phyloP scores from a whole-genome alignment of 2,329 filamentous ascomycete species.

The Knufia fluminis region DNA sequence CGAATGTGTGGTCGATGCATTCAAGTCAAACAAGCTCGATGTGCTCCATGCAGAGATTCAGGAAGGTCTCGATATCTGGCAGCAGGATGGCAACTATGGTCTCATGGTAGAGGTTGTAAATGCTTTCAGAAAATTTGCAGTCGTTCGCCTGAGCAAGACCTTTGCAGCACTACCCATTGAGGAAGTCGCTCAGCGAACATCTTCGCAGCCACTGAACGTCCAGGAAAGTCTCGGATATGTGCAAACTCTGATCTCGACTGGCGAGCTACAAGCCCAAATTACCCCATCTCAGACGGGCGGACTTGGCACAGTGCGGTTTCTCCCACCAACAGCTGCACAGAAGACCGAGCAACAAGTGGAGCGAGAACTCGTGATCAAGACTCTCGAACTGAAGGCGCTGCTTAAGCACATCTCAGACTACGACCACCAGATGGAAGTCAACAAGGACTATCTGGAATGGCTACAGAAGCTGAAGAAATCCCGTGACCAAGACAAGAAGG shows the following conservation, averaged over 20 bases:
- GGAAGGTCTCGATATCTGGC: slow-evolving; percentile 51
- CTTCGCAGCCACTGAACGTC: slow-evolving; percentile 22
- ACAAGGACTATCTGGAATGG: slow-evolving; percentile 50
- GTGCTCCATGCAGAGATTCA: slow-evolving; percentile 58
- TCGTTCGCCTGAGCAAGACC: slow-evolving; percentile 62
- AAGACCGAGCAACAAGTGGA: slow-evolving; percentile 30
- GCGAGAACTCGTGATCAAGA: slow-evolving; percentile 41
- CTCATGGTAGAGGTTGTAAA: slow-evolving; percentile 61
- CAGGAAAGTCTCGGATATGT: slow-evolving; percentile 29
- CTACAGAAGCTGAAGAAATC: slow-evolving; percentile 40
- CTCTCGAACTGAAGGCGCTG: slow-evolving; percentile 41
- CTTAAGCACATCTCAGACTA: slow-evolving; percentile 44
- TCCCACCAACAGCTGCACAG: slow-evolving; percentile 30
- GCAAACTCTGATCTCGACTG: slow-evolving; percentile 39
- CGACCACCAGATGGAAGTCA: slow-evolving; percentile 48
- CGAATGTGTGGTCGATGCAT: slow-evolving; percentile 58
- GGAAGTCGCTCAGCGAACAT: slow-evolving; percentile 33
- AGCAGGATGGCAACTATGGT: slow-evolving; percentile 61
- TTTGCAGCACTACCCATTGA: slow-evolving; percentile 56
- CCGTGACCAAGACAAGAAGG: slow-evolving; percentile 20
- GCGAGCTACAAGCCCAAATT: slow-evolving; percentile 44
- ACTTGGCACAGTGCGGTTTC: slow-evolving; percentile 46
- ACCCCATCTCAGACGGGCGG: slow-evolving; percentile 33
- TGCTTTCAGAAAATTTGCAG: slow-evolving; percentile 65
- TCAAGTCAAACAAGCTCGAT: slow-evolving; percentile 50